phyloP scores from a whole-genome alignment of 768 basidiomycete species.

The Butyriboletus loyo region DNA sequence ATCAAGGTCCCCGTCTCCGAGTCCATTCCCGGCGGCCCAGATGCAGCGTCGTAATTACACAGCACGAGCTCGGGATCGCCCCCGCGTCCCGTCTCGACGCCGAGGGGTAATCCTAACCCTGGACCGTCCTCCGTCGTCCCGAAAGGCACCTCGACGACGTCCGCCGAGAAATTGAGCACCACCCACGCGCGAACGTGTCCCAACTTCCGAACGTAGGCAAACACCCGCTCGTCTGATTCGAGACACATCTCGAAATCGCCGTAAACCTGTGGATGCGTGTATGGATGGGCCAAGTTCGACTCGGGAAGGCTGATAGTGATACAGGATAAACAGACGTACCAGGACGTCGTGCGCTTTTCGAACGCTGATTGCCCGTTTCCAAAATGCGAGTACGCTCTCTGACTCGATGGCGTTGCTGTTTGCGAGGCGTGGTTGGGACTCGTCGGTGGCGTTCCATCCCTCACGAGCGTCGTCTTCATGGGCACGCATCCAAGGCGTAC shows the following conservation, averaged over 20 bases:
- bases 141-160: conserved; percentile 19
- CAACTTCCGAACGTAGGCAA: conserved; percentile 50
- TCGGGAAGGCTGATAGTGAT: neutral
- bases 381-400: conserved; percentile 59
- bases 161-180: conserved; percentile 46
- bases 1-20: neutral
- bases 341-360: conserved; percentile 54
- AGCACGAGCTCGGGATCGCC: conserved; percentile 12
- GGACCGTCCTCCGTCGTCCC: neutral
- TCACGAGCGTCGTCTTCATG: conserved; percentile 57
- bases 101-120: conserved; percentile 1
- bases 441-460: conserved; percentile 47
- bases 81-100: too few species aligned
- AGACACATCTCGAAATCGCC: conserved; percentile 57
- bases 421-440: neutral
- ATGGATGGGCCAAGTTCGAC: neutral
- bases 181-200: conserved; percentile 35
- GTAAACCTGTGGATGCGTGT: conserved; percentile 41
- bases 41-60: conserved; percentile 21
- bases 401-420: conserved; percentile 20
- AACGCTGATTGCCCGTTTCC: conserved; percentile 50
- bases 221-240: conserved; percentile 44
- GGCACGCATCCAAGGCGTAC: conserved; percentile 71
- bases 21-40: neutral
- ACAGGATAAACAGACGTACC: conserved; percentile 43